Percentiles rank a stretch among this genome's conserved stretches.
Evolutionary conservation across 176 grass and related monocot genomes (phyloP).

Genomic region (Raddia distichophylla): DNA sequence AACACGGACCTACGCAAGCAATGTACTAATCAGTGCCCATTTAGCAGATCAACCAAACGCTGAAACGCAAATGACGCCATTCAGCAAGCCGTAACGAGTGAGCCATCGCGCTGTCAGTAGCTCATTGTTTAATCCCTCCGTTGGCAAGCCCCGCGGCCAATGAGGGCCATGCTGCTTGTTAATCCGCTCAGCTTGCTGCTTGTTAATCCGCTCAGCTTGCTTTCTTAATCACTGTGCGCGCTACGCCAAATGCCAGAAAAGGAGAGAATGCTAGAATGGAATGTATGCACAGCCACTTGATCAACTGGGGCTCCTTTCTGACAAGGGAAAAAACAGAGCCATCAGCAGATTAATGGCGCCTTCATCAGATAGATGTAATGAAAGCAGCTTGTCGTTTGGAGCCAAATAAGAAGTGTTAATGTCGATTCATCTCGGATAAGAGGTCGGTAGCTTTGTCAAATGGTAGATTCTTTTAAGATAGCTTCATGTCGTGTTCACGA

Average conservation of each 20-base stretch:
- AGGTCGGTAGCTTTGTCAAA: constrained; percentile 2
- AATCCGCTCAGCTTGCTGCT: background rate
- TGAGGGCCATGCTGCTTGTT: background rate
- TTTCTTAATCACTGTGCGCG: background rate
- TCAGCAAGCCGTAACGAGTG: background rate
- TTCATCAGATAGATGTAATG: background rate
- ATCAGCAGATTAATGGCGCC: background rate
- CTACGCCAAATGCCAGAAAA: background rate
- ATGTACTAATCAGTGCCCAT: background rate
- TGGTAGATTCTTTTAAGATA: constrained; percentile 30
- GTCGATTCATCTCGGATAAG: constrained; percentile 9
- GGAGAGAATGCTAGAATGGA: background rate
- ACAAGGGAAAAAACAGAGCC: constrained; percentile 38
- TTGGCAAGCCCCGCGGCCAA: constrained; percentile 13
- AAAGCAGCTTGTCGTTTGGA: background rate
- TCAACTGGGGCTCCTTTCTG: constrained; percentile 26
- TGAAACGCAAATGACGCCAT: background rate
- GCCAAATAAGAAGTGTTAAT: background rate
- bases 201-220: background rate
- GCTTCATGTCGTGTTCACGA: constrained; percentile 22
- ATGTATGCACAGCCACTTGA: constrained; percentile 22
- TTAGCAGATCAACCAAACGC: background rate
- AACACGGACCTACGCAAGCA: background rate
- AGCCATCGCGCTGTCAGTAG: background rate
- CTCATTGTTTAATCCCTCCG: background rate